phyloP scores from a whole-genome alignment of 169 alveolate species.

The Plasmodium chabaudi region DNA sequence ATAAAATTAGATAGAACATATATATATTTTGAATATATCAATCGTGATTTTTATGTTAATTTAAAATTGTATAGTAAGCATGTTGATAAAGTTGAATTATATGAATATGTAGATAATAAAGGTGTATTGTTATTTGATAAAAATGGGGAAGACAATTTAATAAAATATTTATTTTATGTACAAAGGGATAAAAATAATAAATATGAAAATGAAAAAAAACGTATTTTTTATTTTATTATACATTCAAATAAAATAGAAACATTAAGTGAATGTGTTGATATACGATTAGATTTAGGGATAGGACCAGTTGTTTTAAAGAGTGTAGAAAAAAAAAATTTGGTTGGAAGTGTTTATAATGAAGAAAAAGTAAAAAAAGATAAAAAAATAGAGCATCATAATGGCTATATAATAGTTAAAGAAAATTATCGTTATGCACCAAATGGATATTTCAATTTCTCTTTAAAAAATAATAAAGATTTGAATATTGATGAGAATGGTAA shows the following conservation, averaged over 20 bases:
- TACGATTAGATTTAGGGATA: slow-evolving; percentile 22
- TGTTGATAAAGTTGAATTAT: slow-evolving; percentile 23
- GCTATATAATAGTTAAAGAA: slow-evolving; percentile 39
- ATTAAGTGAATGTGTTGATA: slow-evolving; percentile 4
- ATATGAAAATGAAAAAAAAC: neutral
- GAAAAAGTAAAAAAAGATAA: neutral
- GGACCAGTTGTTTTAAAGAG: slow-evolving; percentile 1
- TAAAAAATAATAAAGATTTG: neutral
- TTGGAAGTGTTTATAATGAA: neutral
- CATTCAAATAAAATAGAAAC: neutral
- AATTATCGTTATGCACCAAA: slow-evolving; percentile 39
- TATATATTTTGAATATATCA: slow-evolving; percentile 28
- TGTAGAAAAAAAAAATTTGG: neutral
- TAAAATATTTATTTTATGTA: neutral
- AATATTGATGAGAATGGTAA: slow-evolving; percentile 4
- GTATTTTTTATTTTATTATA: slow-evolving; percentile 47
- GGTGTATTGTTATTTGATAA: slow-evolving; percentile 6
- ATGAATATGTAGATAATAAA: slow-evolving; percentile 18
- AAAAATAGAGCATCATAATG: slow-evolving; percentile 27
- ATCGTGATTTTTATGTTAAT: slow-evolving; percentile 19
- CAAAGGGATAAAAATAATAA: neutral
- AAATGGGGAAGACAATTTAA: neutral
- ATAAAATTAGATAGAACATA: slow-evolving; percentile 25
- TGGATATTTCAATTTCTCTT: slow-evolving; percentile 16
- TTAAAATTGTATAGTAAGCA: slow-evolving; percentile 10